Evolutionary conservation across 495 filamentous ascomycete genomes (phyloP).

Genomic region (Hypoxylon cercidicola): DNA sequence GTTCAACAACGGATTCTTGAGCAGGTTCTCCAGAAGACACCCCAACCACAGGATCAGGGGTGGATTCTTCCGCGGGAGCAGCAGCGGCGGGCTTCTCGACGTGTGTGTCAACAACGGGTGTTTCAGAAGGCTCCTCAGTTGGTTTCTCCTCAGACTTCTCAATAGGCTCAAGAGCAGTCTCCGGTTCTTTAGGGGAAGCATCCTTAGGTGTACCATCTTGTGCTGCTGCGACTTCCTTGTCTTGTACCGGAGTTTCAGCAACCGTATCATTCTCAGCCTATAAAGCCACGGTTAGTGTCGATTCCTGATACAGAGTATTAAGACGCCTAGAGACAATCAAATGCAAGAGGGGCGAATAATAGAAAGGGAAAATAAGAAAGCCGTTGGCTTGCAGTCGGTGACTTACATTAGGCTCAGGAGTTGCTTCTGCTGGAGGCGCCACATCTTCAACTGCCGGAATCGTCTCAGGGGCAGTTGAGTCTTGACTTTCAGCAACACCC

Average conservation of each 20-base stretch:
- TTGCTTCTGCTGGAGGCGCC: not conserved
- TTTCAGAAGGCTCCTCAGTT: not conserved
- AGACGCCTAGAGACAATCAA: too few species aligned
- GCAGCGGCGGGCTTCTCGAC: constrained; percentile 9
- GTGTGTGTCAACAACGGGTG: constrained; percentile 7
- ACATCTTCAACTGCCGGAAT: constrained; percentile 2
- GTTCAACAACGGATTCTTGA: not conserved
- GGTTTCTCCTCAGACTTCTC: constrained; percentile 2
- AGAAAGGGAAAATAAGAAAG: too few species aligned
- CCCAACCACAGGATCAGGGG: constrained; percentile 8
- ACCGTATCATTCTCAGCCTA: not conserved
- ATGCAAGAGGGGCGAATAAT: too few species aligned
- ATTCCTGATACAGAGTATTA: too few species aligned
- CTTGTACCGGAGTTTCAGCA: not conserved
- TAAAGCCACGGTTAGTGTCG: too few species aligned
- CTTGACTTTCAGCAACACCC: not conserved
- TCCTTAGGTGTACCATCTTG: constrained; percentile 3
- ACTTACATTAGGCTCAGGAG: not conserved
- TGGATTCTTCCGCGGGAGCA: constrained; percentile 23
- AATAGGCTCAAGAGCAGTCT: constrained; percentile 1
- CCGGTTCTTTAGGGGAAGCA: not conserved
- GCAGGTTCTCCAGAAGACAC: constrained; percentile 28
- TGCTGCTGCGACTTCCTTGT: not conserved
- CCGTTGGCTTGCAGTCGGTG: too few species aligned
- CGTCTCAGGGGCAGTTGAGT: constrained; percentile 6